phyloP scores from a whole-genome alignment of 176 grass and related monocot genomes.

The Pontederia crassipes region DNA sequence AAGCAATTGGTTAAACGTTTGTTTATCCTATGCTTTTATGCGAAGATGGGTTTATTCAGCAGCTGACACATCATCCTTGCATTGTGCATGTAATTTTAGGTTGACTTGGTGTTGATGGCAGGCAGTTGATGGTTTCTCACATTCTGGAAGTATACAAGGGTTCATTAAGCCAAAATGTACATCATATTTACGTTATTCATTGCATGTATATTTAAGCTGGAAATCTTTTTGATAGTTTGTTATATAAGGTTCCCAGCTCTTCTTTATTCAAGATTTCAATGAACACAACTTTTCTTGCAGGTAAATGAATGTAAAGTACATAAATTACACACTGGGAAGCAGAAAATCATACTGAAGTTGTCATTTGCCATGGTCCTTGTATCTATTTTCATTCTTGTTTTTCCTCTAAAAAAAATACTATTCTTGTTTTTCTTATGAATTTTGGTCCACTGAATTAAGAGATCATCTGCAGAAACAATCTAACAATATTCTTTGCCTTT shows the following conservation, averaged over 20 bases:
- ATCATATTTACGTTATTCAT: neutral
- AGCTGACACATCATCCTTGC: conserved; percentile 8
- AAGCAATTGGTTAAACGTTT: conserved; percentile 45
- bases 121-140: conserved; percentile 43
- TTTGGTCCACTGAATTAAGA: neutral
- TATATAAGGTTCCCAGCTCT: too few species aligned
- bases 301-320: conserved; percentile 40
- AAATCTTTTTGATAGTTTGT: too few species aligned
- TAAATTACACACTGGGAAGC: conserved; percentile 42
- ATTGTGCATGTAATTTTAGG: conserved; percentile 42
- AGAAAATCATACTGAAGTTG: conserved; percentile 52
- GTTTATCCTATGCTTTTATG: conserved; percentile 6
- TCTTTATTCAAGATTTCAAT: too few species aligned
- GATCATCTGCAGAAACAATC: too few species aligned
- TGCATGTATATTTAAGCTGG: conserved; percentile 7
- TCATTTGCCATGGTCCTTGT: neutral
- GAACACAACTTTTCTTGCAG: conserved; percentile 25
- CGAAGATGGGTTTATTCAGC: neutral
- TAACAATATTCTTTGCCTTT: too few species aligned
- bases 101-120: conserved; percentile 42
- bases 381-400: neutral
- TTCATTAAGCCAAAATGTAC: conserved; percentile 61
- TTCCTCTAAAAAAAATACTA: neutral
- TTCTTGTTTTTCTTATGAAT: conserved; percentile 4
- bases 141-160: conserved; percentile 94